phyloP scores from a whole-genome alignment of 768 basidiomycete genomes.

The Melanogaster broomeanus region DNA sequence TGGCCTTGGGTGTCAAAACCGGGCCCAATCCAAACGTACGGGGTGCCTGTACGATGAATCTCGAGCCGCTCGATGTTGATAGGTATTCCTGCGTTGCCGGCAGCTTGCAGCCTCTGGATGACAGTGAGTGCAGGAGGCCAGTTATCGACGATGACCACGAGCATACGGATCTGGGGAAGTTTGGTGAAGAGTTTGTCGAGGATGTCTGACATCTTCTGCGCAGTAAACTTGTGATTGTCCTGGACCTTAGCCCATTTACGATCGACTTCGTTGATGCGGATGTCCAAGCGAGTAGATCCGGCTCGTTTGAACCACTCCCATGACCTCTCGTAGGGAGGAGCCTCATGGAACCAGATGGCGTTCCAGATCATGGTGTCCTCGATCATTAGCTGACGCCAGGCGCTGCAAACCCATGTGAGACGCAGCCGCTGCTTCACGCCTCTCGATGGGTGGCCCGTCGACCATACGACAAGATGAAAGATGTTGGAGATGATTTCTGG shows the following conservation, averaged over 20 bases:
- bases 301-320: constrained; percentile 60
- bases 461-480: constrained; percentile 62
- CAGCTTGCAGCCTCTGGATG: constrained; percentile 48
- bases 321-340: constrained; percentile 50
- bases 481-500: constrained; percentile 66
- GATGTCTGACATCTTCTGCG: constrained; percentile 46
- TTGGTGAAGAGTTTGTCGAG: constrained; percentile 52
- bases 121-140: constrained; percentile 56
- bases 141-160: constrained; percentile 57
- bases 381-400: constrained; percentile 53
- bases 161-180: constrained; percentile 56
- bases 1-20: constrained; percentile 40
- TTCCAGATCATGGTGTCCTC: constrained; percentile 60
- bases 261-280: constrained; percentile 57
- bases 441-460: constrained; percentile 35
- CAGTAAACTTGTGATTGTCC: constrained; percentile 37
- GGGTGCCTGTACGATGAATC: constrained; percentile 56
- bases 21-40: constrained; percentile 47
- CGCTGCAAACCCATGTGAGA: constrained; percentile 60
- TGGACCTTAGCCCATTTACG: constrained; percentile 23
- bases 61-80: constrained; percentile 63
- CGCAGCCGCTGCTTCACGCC: constrained; percentile 43
- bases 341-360: constrained; percentile 63
- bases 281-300: constrained; percentile 52
- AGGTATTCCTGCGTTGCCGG: constrained; percentile 34